Base-by-base conservation (phyloP, 225 moss, liverwort and hornwort genomes). In the Sphagnum contortum region DNA sequence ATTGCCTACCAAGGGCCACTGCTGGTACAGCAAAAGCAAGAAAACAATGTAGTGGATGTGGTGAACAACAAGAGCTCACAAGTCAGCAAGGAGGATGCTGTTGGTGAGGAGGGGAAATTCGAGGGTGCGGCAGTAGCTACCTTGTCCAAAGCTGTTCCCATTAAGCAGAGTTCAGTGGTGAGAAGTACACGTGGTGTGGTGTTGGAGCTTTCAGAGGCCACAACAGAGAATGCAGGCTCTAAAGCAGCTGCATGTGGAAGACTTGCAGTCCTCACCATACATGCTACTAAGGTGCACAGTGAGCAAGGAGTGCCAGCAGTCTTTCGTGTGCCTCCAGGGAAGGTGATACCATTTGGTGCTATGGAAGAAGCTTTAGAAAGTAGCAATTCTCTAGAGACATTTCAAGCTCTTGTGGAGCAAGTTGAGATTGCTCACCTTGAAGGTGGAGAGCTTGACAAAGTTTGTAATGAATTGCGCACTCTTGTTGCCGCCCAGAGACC, bases 261-360 rank as follows among this genome's bases (percentile, higher is more conserved):
- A 68, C 83, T 95, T 13, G 86, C 89, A 10, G 76, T 79, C 46
- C 62, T 92, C 49, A 65, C 83, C 8, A 72, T 72, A 55, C 50
- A 77, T 63, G 76, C 82, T 3, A 65, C 74, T 68, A 57, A 59
- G 48, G 84, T 85, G 59, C 69, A 70, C 48, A 89, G 70, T 59
- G 71, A 85, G 45, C 79, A 85, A 66, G 89, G 88, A 49, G 81
- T 87, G 9, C 67, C 90, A 45, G 81, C 92, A 3, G 71, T 76
- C n/a, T 96, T 96, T 50, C 3, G 64, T 52, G 92, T 96, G 62
- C 92, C 92, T 2, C 65, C 69, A 69, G 90, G 95, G 4, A 86
- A 76, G 81, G 92, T 87, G 44, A 90, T 96, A 46, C 90, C 95
- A 12, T 96, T 96, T 12, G 95, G 95, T 72, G 88, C 92, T 7